Evolutionary conservation across 352 stramenopile genomes (phyloP).

Genomic region (Achlya hypogyna): DNA sequence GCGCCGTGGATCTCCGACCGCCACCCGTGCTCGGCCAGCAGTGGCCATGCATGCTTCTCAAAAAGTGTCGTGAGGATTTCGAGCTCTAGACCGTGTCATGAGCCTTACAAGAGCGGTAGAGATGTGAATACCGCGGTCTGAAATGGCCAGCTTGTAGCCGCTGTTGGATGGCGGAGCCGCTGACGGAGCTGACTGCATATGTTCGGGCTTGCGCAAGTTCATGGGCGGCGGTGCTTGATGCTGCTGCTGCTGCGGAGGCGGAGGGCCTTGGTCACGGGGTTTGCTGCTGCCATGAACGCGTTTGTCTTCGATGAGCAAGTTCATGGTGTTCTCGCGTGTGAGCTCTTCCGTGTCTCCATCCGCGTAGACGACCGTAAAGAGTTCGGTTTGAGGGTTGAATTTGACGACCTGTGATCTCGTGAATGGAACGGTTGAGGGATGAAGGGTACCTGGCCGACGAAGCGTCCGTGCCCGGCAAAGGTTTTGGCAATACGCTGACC

Average conservation of each 20-base stretch:
- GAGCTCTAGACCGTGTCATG: conserved; percentile 28
- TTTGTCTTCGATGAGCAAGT: conserved; percentile 80
- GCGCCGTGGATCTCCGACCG: conserved; percentile 17
- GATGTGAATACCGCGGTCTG: neutral
- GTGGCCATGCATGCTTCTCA: conserved; percentile 65
- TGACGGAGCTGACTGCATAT: conserved; percentile 18
- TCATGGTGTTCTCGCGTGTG: conserved; percentile 60
- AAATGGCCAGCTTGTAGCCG: neutral
- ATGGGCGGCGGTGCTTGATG: conserved; percentile 22
- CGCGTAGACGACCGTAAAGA: conserved; percentile 79
- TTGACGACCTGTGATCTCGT: conserved; percentile 46
- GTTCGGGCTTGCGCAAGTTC: neutral
- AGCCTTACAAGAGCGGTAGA: neutral
- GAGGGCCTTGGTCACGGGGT: conserved; percentile 44
- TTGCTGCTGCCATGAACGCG: conserved; percentile 28
- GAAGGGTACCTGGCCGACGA: conserved; percentile 48
- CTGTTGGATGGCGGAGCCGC: neutral
- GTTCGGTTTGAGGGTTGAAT: conserved; percentile 52
- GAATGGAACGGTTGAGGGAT: neutral
- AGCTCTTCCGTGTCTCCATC: conserved; percentile 75
- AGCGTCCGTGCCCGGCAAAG: conserved; percentile 66
- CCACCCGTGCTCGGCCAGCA: conserved; percentile 58
- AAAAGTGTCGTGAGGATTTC: conserved; percentile 71
- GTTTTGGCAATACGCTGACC: conserved; percentile 77
- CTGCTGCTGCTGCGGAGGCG: conserved; percentile 33